Evolutionary conservation across 2,329 filamentous ascomycete genomes (phyloP).

Genomic region (Parastagonospora avenae): DNA sequence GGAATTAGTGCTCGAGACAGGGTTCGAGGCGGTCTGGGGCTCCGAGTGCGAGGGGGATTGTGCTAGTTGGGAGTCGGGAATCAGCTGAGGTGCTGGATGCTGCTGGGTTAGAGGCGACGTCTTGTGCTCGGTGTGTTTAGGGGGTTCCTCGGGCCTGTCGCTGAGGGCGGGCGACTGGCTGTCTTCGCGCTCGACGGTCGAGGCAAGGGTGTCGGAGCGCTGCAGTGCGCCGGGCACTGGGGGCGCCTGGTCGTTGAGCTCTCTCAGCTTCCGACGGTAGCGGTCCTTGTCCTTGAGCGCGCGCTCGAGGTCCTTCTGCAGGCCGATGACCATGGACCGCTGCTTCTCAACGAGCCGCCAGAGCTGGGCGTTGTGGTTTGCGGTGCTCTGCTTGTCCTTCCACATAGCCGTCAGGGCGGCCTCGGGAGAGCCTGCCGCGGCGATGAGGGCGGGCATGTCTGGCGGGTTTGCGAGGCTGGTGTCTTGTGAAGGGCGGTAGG

Average conservation of each 20-base stretch:
- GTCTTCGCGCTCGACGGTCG: constrained; percentile 41
- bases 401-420: constrained; percentile 85
- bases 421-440: constrained; percentile 85
- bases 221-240: constrained; percentile 40
- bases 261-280: constrained; percentile 89
- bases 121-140: constrained; percentile 30
- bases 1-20: constrained; percentile 34
- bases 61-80: constrained; percentile 38
- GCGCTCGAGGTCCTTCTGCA: constrained; percentile 93
- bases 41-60: constrained; percentile 38
- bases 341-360: constrained; percentile 98
- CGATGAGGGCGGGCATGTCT: constrained; percentile 79
- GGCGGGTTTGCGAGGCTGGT: constrained; percentile 60
- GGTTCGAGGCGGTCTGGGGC: constrained; percentile 27
- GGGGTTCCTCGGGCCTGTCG: constrained; percentile 36
- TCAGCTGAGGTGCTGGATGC: constrained; percentile 23
- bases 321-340: constrained; percentile 85
- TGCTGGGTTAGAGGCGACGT: constrained; percentile 21
- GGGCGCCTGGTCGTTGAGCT: constrained; percentile 60
- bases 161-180: constrained; percentile 46
- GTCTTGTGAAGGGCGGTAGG: constrained; percentile 63
- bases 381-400: constrained; percentile 87
- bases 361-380: constrained; percentile 87
- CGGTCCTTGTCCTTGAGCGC: constrained; percentile 92
- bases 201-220: constrained; percentile 43